Evolutionary conservation across 2,329 filamentous ascomycete species (phyloP), one percentile per base, ranked within the genome.

Genomic region (Fusarium globosum): DNA sequence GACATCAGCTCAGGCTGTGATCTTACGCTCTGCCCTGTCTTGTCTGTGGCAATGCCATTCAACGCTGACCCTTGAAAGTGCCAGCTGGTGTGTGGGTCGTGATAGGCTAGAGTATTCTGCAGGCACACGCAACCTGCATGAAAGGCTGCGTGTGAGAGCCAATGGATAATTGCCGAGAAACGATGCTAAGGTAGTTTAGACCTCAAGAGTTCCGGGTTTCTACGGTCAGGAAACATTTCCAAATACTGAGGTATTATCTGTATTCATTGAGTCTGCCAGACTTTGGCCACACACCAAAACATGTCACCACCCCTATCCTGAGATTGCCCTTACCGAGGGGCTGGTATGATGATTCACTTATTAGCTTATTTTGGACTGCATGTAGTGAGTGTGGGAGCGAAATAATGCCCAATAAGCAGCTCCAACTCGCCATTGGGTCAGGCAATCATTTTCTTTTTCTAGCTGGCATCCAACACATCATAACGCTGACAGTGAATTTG

Each of bases 261-360:
- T 59, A 38, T 30, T 30, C 49, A 49, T 28, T 16, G 18, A 58
- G 41, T 35, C 26, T 51, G 21, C 7, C 56, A 58, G 41, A 28
- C 43, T 36, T 16, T 39, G 20, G 23, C 48, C 36, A 36, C 21
- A 20, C 28, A 55, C n/a, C 48, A 16, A 58, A 30, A 43, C 15
- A 63, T 38, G n/a, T 13, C 14, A 41, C 35, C 28, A 48, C 60
- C 45, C 59, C 64, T 59, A 41, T 57, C 49, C 30, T 55, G 42
- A 33, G 18, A 63, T 52, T 55, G 16, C 38, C 68, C 62, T 65
- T 73, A 71, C 71, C 71, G 61, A 71, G 45, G 30, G 53, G 56
- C 41, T 58, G 71, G 70, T 55, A 73, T 67, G 53, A 41, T 69
- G 51, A 68, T 56, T 73, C 70, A 71, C 62, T 60, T 57, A 57